Base-by-base conservation (phyloP, 2,329 filamentous ascomycete genomes). In the Fusarium torulosum region DNA sequence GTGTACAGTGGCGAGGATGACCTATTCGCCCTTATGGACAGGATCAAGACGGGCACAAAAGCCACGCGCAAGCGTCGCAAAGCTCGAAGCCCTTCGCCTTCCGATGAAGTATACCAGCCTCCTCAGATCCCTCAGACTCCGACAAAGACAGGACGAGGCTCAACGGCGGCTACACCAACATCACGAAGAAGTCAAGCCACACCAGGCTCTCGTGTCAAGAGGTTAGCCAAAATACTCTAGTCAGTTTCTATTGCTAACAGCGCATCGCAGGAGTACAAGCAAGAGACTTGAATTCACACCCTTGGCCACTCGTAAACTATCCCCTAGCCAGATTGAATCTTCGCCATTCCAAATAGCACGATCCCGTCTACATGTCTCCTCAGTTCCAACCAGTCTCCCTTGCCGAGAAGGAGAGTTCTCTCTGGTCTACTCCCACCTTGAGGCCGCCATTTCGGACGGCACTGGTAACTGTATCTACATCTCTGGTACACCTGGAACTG, bases 381-480 rank as follows among this genome's bases (percentile, higher is more conserved):
- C 96, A 0, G 94, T 99, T 4, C 96, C 96, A 1, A 86, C 90
- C 14, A 93, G 92, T 43, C 85, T 99, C 7, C 96, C 96, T 11
- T 98, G 96, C 75, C 90, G 96, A 63, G 95, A 97, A 75, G 88
- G 88, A 33, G 96, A 99, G 76, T 99, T 99, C 78, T 88, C 90
- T 11, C 89, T 92, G 3, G 96, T 99, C 8, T 97, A 98, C 75
- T 92, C 92, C 6, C 93, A 98, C 77, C 89, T 99, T 33, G 94
- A 97, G 75, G 91, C 93, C 9, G 96, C 96, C 52, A 99, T 99
- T 75, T 91, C 91, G 15, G 95, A 97, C 70, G 96, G 95, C 19
- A 92, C 91, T 3, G 96, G 96, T 15, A 92, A 95, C 29, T 99
- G 96, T 78, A 98, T 99, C 75, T 99, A 99, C 80, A 99, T 99